Base-by-base conservation (phyloP, 2,329 filamentous ascomycete genomes). In the Hymenoscyphus fraxineus region DNA sequence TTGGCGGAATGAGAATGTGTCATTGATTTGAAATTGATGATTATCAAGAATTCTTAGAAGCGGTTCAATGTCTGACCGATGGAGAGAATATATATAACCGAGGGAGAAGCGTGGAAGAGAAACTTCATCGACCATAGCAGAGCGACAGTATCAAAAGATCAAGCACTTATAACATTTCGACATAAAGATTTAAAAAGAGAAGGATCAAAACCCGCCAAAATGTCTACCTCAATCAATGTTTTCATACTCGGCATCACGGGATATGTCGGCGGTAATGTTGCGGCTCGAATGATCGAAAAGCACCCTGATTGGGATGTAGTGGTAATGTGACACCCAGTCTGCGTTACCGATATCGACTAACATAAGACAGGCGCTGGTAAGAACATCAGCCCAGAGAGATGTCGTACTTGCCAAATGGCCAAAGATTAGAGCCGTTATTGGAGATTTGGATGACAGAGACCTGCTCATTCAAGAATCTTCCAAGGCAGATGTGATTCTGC, bases 401-500 rank as follows among this genome's bases (percentile, higher is more conserved):
- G 64, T 59, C 6, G 41, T 72, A 13, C 54, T 56, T 22, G 57
- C 62, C 22, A 44, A 40, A 6, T 72, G 64, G 47, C 65, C 68
- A 10, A 56, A 62, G 1, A 55, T 68, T 35, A 63, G 70, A 31
- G 51, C 72, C 6, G 74, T 78, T 0, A 54, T 76, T 0, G 77
- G 77, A 9, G 68, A 71, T 0, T 67, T 79, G 5, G 77, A 78
- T 55, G 72, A 77, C 19, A 70, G 69, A 1, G 65, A 72, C 0
- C 62, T 76, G 15, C 66, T 79, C 15, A 65, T 72, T 35, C 63
- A 70, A 13, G 74, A 76, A 12, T 74, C 71, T 6, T 66, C 73
- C 0, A 70, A 72, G 27, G 76, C 76, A 0, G 77, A 78, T 60
- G 73, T 79, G 1, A 73, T 79, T 0, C 63, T 79, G 51, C 75